Conservation (phyloP, 2,329 filamentous ascomycete genomes). For the Lecanicillium sp. region DNA sequence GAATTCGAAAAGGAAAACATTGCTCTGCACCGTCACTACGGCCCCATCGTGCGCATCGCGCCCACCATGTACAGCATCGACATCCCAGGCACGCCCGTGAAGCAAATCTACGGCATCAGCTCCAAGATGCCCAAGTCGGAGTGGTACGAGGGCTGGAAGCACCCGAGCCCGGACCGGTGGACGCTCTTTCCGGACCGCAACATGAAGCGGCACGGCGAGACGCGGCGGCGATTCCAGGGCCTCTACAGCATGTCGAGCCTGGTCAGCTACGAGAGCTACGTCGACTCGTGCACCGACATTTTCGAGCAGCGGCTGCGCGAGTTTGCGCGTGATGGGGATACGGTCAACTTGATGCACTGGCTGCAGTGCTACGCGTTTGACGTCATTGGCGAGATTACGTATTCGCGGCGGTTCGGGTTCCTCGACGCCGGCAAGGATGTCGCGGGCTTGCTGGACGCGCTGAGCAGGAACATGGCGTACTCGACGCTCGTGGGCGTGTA, state of each 20-base stretch:
- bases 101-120: conserved; percentile 31
- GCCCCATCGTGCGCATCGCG: conserved; percentile 30
- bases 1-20: conserved; percentile 32
- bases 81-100: conserved; percentile 23
- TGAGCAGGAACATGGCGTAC: conserved; percentile 17
- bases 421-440: conserved; percentile 38
- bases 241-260: conserved; percentile 41
- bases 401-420: conserved; percentile 31
- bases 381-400: conserved; percentile 43
- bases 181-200: conserved; percentile 25
- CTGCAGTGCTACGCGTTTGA: conserved; percentile 42
- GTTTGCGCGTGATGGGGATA: conserved; percentile 19
- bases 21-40: conserved; percentile 29
- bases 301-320: conserved; percentile 29
- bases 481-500: conserved; percentile 16
- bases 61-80: conserved; percentile 33
- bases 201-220: conserved; percentile 26
- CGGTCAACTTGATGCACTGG: conserved; percentile 32
- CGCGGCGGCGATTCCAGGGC: conserved; percentile 31
- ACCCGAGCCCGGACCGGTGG: conserved; percentile 14
- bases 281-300: conserved; percentile 37
- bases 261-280: conserved; percentile 39
- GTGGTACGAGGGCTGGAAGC: conserved; percentile 17
- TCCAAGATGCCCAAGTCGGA: conserved; percentile 19
- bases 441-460: conserved; percentile 27